Percentiles rank a stretch among this genome's conserved stretches.
Evolutionary conservation across 768 basidiomycete genomes (phyloP).

Genomic region (Tulasnella sp.): DNA sequence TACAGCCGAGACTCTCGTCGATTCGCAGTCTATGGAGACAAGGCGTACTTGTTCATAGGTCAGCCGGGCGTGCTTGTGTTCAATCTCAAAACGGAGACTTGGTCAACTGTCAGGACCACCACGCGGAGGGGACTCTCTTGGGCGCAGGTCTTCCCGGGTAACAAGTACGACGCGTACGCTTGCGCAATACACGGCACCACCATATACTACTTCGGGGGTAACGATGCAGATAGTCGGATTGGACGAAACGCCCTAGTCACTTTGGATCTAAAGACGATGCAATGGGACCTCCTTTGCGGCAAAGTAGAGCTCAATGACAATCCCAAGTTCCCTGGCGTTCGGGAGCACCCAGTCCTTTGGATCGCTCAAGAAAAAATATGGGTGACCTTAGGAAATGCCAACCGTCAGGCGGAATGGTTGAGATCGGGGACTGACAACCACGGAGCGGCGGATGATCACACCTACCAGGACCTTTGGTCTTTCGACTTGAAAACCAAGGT

Average conservation of each 20-base stretch:
- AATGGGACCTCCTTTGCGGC: conserved; percentile 25
- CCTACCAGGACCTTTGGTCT: conserved; percentile 30
- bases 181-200: conserved; percentile 22
- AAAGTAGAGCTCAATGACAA: conserved; percentile 15
- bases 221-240: conserved; percentile 21
- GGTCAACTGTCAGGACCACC: conserved; percentile 25
- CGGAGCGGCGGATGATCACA: conserved; percentile 18
- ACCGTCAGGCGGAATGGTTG: conserved; percentile 24
- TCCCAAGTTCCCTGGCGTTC: conserved; percentile 25
- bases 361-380: conserved; percentile 25
- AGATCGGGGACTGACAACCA: conserved; percentile 19
- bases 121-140: conserved; percentile 16
- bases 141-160: conserved; percentile 16
- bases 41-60: conserved; percentile 31
- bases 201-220: conserved; percentile 32
- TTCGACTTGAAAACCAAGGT: conserved; percentile 24
- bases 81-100: conserved; percentile 28
- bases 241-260: conserved; percentile 32
- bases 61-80: conserved; percentile 25
- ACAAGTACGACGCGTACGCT: conserved; percentile 14
- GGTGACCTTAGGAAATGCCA: conserved; percentile 28
- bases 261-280: conserved; percentile 26
- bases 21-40: conserved; percentile 22
- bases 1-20: neutral
- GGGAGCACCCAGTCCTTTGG: conserved; percentile 29